phyloP scores from a whole-genome alignment of 1,284 basidiomycete genomes.

The Megacollybia platyphylla region DNA sequence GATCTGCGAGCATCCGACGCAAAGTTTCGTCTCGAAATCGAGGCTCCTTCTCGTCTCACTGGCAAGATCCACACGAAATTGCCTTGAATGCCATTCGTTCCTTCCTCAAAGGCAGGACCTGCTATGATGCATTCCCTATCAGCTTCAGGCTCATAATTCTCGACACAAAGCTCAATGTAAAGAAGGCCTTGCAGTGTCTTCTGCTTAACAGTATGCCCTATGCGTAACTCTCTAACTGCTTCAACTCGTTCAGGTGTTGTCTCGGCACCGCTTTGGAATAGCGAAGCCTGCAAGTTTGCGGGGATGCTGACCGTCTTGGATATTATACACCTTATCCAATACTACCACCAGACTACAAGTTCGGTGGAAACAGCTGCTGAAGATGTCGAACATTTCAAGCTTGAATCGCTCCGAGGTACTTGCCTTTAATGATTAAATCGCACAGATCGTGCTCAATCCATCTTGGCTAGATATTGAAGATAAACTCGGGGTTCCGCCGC shows the following conservation, averaged over 20 bases:
- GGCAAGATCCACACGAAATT: constrained; percentile 23
- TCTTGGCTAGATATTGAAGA: constrained; percentile 77
- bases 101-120: constrained; percentile 77
- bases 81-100: constrained; percentile 70
- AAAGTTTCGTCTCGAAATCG: constrained; percentile 23
- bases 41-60: background rate
- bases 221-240: constrained; percentile 1
- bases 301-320: constrained; percentile 96
- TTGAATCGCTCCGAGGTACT: constrained; percentile 80
- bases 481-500: constrained; percentile 83
- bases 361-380: constrained; percentile 76
- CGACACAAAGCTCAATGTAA: constrained; percentile 89
- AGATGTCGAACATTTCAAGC: constrained; percentile 90
- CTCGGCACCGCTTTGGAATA: constrained; percentile 98
- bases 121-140: constrained; percentile 94
- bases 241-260: constrained; percentile 65
- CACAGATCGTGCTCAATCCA: constrained; percentile 2
- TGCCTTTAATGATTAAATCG: background rate
- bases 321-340: constrained; percentile 94
- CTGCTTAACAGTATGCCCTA: constrained; percentile 62
- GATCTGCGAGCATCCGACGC: constrained; percentile 17
- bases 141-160: constrained; percentile 94
- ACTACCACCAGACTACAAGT: constrained; percentile 80
- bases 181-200: constrained; percentile 85
- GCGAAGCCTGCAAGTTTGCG: constrained; percentile 78